Conservation (phyloP, 257 asterid genomes). For the Solanum lignicaule region DNA sequence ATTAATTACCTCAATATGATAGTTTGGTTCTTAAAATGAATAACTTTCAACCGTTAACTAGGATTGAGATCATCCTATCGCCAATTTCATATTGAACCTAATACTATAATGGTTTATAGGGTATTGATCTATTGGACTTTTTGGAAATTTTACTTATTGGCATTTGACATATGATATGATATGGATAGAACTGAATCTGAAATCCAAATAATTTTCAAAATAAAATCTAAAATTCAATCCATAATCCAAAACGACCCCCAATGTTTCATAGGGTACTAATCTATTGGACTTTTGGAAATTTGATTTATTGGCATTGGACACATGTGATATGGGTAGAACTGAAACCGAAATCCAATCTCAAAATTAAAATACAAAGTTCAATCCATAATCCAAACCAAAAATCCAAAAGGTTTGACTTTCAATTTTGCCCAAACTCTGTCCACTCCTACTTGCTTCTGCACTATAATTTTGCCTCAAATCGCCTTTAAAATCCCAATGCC, state of each 20-base stretch:
- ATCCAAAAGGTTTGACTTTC: neutral
- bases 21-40: neutral
- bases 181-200: neutral
- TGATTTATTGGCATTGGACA: neutral
- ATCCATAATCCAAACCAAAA: neutral
- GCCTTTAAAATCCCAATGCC: no score
- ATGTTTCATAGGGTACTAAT: no score
- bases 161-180: neutral
- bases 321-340: neutral
- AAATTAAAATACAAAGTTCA: neutral
- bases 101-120: neutral
- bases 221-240: no score
- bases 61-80: neutral
- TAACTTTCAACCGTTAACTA: neutral
- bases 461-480: no score
- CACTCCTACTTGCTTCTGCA: neutral
- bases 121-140: neutral
- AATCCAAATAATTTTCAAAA: neutral
- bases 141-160: neutral
- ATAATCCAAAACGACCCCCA: no score
- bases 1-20: neutral
- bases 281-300: no score
- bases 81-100: no score
- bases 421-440: neutral
- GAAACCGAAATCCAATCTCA: neutral